phyloP scores from a whole-genome alignment of 371 early-diverging fungal genomes.

The Rhizopus delemar region DNA sequence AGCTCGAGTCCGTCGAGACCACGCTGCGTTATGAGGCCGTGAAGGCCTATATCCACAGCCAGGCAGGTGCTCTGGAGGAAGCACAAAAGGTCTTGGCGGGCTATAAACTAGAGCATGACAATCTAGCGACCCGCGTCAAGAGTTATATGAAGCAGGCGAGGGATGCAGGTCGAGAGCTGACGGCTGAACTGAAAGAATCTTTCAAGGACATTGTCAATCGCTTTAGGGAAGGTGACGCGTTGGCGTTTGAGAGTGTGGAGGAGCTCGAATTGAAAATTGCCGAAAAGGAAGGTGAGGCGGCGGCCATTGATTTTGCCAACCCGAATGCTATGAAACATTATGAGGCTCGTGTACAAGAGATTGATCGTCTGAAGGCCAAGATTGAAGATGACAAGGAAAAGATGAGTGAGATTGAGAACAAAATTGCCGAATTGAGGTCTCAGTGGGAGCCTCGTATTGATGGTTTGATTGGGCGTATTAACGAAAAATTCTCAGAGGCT shows the following conservation, averaged over 20 bases:
- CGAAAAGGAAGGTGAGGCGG: constrained; percentile 52
- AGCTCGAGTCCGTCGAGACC: not conserved
- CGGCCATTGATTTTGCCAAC: constrained; percentile 47
- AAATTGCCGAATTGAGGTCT: constrained; percentile 39
- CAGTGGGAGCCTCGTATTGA: constrained; percentile 73
- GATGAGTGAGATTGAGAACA: constrained; percentile 27
- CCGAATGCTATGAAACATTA: constrained; percentile 67
- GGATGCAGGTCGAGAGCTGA: constrained; percentile 38
- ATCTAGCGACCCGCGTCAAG: constrained; percentile 17
- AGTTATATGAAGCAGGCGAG: constrained; percentile 43
- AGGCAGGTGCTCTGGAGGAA: constrained; percentile 2
- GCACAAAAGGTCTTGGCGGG: not conserved
- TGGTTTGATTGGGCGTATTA: constrained; percentile 62
- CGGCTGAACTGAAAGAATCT: constrained; percentile 51
- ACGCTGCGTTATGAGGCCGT: constrained; percentile 3
- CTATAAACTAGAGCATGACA: not conserved
- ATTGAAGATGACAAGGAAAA: constrained; percentile 31
- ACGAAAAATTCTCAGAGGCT: constrained; percentile 70
- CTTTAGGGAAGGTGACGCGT: constrained; percentile 39
- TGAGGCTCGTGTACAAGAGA: constrained; percentile 57
- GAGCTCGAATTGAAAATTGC: constrained; percentile 51
- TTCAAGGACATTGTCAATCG: constrained; percentile 40
- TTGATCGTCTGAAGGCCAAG: constrained; percentile 29
- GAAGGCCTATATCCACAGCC: not conserved
- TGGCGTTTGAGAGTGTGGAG: constrained; percentile 26